These are phyloP conservation scores for Trematosphaeria pertusa DNA, from an alignment of 2,329 filamentous ascomycete species.

Conservation along the genomic window DNA sequence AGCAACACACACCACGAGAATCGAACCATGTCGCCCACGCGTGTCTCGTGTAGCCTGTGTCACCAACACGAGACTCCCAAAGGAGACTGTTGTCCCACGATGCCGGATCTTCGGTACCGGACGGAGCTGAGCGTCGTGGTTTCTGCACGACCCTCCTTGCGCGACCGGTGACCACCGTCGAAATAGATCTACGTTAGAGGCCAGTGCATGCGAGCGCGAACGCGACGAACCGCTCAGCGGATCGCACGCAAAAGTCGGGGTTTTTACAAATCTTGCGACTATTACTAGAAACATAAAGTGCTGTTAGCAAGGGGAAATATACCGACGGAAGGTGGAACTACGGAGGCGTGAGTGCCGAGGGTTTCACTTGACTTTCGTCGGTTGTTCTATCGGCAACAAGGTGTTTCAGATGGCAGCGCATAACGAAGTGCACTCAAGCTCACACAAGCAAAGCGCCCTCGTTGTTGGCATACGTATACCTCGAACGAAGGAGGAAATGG, in stretches of 20 bases:
- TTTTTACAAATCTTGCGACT: neutral
- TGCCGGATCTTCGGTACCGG: conserved; percentile 9
- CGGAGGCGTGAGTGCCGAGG: neutral
- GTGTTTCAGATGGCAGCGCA: neutral
- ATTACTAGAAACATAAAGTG: neutral
- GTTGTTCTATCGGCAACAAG: neutral
- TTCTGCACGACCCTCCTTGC: neutral
- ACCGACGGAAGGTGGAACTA: neutral
- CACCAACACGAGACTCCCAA: conserved; percentile 2
- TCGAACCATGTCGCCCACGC: conserved; percentile 4
- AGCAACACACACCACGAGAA: too few relatives aligned
- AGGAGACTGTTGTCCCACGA: conserved; percentile 3
- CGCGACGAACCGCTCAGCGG: neutral
- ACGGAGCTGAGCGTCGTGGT: neutral
- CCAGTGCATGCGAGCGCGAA: neutral
- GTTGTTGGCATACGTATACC: neutral
- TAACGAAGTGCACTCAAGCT: neutral
- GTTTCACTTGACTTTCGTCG: neutral
- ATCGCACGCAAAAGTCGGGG: too few relatives aligned
- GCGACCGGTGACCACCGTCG: neutral
- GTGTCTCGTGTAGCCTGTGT: conserved; percentile 9
- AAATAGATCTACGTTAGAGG: neutral
- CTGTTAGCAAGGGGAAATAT: neutral
- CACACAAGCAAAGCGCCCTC: neutral
- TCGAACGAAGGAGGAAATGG: too few relatives aligned